Evolutionary conservation across 2,329 filamentous ascomycete genomes (phyloP), one percentile per base, ranked within the genome.

Genomic region (Dactylellina cionopaga): DNA sequence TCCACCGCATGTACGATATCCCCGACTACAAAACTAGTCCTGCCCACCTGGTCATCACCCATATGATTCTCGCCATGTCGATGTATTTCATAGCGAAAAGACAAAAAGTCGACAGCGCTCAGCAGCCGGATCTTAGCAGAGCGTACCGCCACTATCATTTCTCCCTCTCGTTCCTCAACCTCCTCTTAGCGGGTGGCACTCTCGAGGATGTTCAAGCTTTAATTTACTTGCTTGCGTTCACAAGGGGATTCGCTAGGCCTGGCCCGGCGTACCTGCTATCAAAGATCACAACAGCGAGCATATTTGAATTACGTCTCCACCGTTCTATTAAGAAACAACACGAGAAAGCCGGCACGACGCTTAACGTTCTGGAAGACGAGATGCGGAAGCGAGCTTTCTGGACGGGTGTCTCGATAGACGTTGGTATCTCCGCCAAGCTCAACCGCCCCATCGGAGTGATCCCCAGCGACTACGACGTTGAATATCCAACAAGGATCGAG

Each of bases 81-180:
- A 88, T 89, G 78, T 92, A 90, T 75, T 91, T 96, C 76, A 90
- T 88, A 70, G 89, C 89, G n/a, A 83, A 88, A 3, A 85, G 91
- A 0, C 74, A 76, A 19, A 75, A 75, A 62, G 29, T 75, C 37
- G 51, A 73, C 10, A 59, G 31, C 64, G 79, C 84, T 13, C 83
- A 84, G 2, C 83, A 85, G 66, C 84, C 85, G 70, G 81, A 82
- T 5, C 87, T 89, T 75, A 83, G 87, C 0, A 81, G 89, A 54
- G 91, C 90, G 2, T 91, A 92, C 79, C 86, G 86, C 59, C 91
- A 95, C 78, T 94, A 93, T 76, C 89, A 92, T 77, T 94, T 89
- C 78, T 85, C 89, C 0, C 80, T 93, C 44, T 87, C 86, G 78
- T 88, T 89, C 79, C 87, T 90, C 75, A 89, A 87, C 74, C 83